phyloP scores from a whole-genome alignment of 176 grass and related monocot species.

The Rhynchospora tenuis region DNA sequence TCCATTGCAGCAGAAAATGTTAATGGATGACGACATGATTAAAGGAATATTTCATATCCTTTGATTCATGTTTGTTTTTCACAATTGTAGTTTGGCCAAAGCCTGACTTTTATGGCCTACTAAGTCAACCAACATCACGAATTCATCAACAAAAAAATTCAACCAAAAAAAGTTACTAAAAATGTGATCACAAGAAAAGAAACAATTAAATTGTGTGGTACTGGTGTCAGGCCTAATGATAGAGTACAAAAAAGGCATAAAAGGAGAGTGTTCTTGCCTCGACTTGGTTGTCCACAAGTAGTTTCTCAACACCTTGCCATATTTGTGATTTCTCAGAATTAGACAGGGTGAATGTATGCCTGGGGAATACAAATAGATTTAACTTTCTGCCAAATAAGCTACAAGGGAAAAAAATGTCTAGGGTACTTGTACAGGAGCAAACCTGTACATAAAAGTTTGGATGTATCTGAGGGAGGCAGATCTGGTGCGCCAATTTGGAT shows the following conservation, averaged over 20 bases:
- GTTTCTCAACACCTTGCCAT: constrained; percentile 72
- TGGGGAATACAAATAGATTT: constrained; percentile 31
- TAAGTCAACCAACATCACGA: background rate
- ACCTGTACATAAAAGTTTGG: constrained; percentile 91
- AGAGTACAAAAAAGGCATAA: constrained; percentile 21
- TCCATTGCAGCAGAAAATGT: background rate
- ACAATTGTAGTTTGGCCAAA: background rate
- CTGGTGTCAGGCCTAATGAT: background rate
- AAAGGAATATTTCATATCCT: background rate
- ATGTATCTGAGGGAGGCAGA: constrained; percentile 77
- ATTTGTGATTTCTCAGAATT: constrained; percentile 68
- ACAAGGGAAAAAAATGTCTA: background rate
- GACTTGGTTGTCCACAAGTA: constrained; percentile 97
- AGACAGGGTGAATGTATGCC: constrained; percentile 87
- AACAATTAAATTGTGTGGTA: too few relatives aligned
- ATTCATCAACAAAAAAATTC: background rate
- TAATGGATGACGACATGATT: background rate
- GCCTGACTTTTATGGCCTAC: background rate
- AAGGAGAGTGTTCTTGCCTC: constrained; percentile 55
- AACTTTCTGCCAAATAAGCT: background rate
- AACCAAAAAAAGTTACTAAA: constrained; percentile 2
- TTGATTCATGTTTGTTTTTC: background rate
- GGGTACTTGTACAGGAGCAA: background rate
- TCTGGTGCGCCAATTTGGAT: constrained; percentile 91
- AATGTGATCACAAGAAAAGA: background rate